Base-by-base conservation (phyloP, 768 basidiomycete species). In the Tulasnella calospora region DNA sequence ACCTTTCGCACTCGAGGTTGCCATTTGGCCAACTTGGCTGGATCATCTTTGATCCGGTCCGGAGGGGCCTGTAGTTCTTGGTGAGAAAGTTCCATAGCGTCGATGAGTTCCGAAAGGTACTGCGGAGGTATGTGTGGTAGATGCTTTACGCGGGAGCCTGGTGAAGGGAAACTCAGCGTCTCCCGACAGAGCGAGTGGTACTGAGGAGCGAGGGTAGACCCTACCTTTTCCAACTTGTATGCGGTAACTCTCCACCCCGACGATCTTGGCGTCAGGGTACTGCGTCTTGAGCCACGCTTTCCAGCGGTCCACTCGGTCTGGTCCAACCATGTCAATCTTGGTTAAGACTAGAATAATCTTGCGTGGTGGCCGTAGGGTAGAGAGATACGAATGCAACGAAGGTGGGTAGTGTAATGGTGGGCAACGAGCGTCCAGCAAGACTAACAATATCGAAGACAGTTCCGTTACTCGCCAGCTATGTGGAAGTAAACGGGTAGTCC, bases 391-490 rank as follows among this genome's bases (percentile, higher is more conserved):
- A 21, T 89, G 85, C 55, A 99, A 89, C 0, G 95, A 94, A 0
- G 92, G 88, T 0, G 96, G 95, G 81, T 91, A 92, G 84, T 98
- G 96, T 3, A 98, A 85, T 0, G 91, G 88, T 0, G 97, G 96
- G 82, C 94, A 96, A 55, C 97, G 92, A 21, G 93, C 92, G 84
- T 98, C 96, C 44, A 97, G 87, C 61, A 98, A 89, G 73, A 97
- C 88, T 72, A 98, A 89, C 27, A 98, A 86, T 80, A 98, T 94
- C 81, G 95, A 90, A 0, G 94, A 94, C 35, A 93, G 92, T 85
- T 99, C 97, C 8, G 92, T 90, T 30, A 98, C 96, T 47, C 97
- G 90, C 97, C 97, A 98, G 81, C 93, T 94, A 81, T 27, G 80
- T 79, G 80, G 30, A 83, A 57, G 77, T 71, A 35, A 27, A 67